Evolutionary conservation across 306 rosid genomes (phyloP).

Genomic region (Vicia villosa): DNA sequence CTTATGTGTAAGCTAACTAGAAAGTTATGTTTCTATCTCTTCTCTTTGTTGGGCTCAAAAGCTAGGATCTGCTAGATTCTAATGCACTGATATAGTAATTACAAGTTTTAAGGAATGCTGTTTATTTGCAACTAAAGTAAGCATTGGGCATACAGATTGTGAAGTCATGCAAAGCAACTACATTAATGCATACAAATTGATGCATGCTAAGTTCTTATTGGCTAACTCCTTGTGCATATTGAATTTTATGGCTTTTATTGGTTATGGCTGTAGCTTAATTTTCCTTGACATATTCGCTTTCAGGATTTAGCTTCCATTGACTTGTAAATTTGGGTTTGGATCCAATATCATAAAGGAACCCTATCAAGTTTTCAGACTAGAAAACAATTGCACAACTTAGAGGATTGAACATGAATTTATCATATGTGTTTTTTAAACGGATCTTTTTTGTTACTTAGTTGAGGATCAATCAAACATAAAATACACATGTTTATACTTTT

Average conservation of each 20-base stretch:
- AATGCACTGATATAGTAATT: background rate
- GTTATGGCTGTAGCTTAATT: constrained; percentile 1
- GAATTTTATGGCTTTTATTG: constrained; percentile 13
- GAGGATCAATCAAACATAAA: background rate
- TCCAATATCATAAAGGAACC: constrained; percentile 2
- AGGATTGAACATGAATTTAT: constrained; percentile 11
- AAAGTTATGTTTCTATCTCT: constrained; percentile 20
- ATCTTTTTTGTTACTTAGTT: background rate
- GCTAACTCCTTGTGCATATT: constrained; percentile 30
- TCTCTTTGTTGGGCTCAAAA: constrained; percentile 21
- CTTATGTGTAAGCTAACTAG: constrained; percentile 11
- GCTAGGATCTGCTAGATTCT: constrained; percentile 4
- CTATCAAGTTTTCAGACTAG: constrained; percentile 5
- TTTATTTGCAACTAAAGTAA: constrained; percentile 13
- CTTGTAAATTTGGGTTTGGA: constrained; percentile 12
- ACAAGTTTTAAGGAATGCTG: constrained; percentile 18
- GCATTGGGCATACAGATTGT: background rate
- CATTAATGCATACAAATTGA: background rate
- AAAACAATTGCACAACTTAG: constrained; percentile 14
- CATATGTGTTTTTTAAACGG: constrained; percentile 13
- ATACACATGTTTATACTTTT: constrained; percentile 10
- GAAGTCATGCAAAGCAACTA: constrained; percentile 17
- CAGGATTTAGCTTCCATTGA: constrained; percentile 28
- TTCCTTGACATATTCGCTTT: constrained; percentile 4
- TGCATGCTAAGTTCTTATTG: constrained; percentile 22